phyloP scores from a whole-genome alignment of 495 filamentous ascomycete genomes.

The Pyronema domesticum region DNA sequence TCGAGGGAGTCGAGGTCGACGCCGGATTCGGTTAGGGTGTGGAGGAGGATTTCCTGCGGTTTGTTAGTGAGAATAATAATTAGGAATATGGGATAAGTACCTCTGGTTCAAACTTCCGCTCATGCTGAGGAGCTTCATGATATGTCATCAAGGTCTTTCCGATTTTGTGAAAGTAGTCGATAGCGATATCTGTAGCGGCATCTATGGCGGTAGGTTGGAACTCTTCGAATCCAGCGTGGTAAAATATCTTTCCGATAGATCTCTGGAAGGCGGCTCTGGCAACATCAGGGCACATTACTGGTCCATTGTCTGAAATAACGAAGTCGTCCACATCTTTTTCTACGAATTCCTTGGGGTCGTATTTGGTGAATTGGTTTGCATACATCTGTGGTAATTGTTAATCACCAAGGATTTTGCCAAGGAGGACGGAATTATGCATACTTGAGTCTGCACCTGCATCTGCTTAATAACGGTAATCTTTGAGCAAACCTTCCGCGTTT shows the following conservation, averaged over 20 bases:
- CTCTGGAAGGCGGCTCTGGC: constrained; percentile 72
- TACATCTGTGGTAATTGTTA: constrained; percentile 49
- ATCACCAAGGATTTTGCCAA: background rate
- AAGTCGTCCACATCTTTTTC: constrained; percentile 72
- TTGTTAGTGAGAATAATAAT: constrained; percentile 5
- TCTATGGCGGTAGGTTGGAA: constrained; percentile 90
- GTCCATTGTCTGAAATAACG: constrained; percentile 71
- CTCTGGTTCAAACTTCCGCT: constrained; percentile 21
- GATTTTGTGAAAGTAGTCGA: constrained; percentile 75
- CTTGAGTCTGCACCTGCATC: constrained; percentile 96
- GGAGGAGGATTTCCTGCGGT: constrained; percentile 61
- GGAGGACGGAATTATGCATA: constrained; percentile 26
- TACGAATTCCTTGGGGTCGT: constrained; percentile 75
- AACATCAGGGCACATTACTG: constrained; percentile 62
- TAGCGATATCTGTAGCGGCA: constrained; percentile 72
- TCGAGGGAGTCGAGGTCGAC: constrained; percentile 67
- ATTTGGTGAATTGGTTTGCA: constrained; percentile 94
- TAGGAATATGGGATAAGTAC: no score
- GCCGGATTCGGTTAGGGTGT: constrained; percentile 66
- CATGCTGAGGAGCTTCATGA: constrained; percentile 40
- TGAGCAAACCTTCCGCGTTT: constrained; percentile 84
- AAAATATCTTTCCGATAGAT: constrained; percentile 84
- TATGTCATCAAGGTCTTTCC: constrained; percentile 62
- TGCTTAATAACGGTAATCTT: constrained; percentile 97
- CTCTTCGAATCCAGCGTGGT: constrained; percentile 94